A percentile compares a stretch with the other conserved stretches of the same genome.
These are phyloP conservation scores for Fistulinella cinereoalba DNA, from an alignment of 1,284 basidiomycete genomes.

Conservation along the genomic window DNA sequence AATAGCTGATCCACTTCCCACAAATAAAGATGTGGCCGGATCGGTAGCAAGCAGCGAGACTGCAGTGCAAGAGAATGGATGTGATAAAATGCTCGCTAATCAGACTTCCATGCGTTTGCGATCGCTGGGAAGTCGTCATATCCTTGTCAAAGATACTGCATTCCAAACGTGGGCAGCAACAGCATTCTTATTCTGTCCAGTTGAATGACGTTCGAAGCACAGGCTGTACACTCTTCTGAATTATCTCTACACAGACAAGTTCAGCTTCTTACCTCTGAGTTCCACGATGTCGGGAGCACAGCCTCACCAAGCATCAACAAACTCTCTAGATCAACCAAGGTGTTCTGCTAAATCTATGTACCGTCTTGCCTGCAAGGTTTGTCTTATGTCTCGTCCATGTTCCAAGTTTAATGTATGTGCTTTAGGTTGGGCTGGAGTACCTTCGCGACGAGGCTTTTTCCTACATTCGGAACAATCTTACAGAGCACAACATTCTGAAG, in stretches of 20 bases:
- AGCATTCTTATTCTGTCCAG: rapidly evolving
- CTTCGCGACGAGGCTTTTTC: slow-evolving; percentile 22
- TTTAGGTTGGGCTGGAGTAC: slow-evolving; percentile 19
- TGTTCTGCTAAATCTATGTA: slow-evolving; percentile 35
- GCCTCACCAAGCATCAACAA: background rate
- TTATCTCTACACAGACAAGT: slow-evolving; percentile 27
- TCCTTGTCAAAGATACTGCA: slow-evolving; percentile 31
- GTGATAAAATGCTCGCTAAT: background rate
- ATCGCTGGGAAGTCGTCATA: slow-evolving; percentile 15
- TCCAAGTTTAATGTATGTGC: background rate
- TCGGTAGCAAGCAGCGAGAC: slow-evolving; percentile 9
- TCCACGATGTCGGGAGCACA: slow-evolving; percentile 2
- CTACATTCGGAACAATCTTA: slow-evolving; percentile 17
- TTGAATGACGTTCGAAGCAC: background rate
- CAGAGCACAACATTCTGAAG: slow-evolving; percentile 24
- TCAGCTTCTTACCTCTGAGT: slow-evolving; percentile 26
- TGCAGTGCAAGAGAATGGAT: background rate
- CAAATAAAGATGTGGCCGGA: background rate
- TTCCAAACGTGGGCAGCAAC: slow-evolving; percentile 25
- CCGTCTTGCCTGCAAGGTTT: slow-evolving; percentile 27
- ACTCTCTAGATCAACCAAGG: slow-evolving; percentile 7
- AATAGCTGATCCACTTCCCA: background rate
- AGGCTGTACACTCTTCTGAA: slow-evolving; percentile 29
- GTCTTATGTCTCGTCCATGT: background rate
- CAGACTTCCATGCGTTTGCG: slow-evolving; percentile 4